These are phyloP conservation scores for Panaeolus cyanescens DNA, from an alignment of 768 basidiomycete species.

Conservation along the genomic window DNA sequence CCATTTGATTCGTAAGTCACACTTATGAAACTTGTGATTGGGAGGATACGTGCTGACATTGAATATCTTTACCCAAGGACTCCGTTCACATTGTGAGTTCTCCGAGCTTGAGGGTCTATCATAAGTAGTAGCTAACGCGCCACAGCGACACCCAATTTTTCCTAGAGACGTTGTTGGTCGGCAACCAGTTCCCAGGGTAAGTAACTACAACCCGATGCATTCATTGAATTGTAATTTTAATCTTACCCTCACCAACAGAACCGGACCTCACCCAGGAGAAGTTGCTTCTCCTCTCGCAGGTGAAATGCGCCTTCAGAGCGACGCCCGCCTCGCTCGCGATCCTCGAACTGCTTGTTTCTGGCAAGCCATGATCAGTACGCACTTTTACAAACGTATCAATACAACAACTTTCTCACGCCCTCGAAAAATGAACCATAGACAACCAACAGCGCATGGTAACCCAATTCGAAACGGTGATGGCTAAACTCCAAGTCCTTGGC, in stretches of 20 bases:
- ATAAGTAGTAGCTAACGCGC: no score
- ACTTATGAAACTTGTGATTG: neutral
- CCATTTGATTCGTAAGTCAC: constrained; percentile 34
- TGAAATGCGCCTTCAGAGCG: constrained; percentile 41
- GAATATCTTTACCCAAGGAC: neutral
- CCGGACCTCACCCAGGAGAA: constrained; percentile 26
- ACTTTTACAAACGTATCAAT: neutral
- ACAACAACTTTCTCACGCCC: constrained; percentile 14
- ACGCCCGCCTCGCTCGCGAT: constrained; percentile 21
- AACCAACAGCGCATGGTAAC: constrained; percentile 16
- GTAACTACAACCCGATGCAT: neutral
- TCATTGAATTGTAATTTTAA: neutral
- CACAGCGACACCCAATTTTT: constrained; percentile 28
- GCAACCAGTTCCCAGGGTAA: constrained; percentile 13
- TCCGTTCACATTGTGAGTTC: neutral
- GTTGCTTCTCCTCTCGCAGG: constrained; percentile 34
- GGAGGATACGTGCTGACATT: neutral
- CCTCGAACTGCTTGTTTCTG: constrained; percentile 20
- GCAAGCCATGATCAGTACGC: constrained; percentile 11
- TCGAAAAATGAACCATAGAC: constrained; percentile 9
- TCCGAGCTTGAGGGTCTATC: neutral
- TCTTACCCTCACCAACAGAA: no score
- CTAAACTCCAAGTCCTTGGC: constrained; percentile 34
- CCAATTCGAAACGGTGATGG: constrained; percentile 34
- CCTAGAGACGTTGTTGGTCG: constrained; percentile 25